Evolutionary conservation across 306 rosid species (phyloP).

Genomic region (Malus asiatica): DNA sequence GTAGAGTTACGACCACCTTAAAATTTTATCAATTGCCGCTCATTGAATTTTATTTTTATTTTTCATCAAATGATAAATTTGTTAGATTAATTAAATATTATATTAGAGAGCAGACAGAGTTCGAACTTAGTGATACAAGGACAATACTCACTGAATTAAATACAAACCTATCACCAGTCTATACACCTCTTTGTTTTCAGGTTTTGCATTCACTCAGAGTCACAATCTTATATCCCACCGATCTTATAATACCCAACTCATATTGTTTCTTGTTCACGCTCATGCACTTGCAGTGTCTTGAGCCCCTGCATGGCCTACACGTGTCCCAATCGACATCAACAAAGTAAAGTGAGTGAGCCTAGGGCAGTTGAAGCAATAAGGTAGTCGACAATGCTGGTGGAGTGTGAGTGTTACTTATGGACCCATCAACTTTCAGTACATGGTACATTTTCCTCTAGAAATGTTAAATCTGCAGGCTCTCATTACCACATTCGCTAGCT

Average conservation of each 20-base stretch:
- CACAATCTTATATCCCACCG: not conserved
- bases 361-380: constrained; percentile 49
- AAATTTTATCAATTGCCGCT: too few relatives aligned
- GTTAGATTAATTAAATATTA: too few relatives aligned
- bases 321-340: constrained; percentile 25
- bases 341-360: constrained; percentile 18
- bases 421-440: not conserved
- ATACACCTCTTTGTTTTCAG: not conserved
- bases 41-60: too few relatives aligned
- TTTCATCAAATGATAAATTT: too few relatives aligned
- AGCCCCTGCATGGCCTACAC: constrained; percentile 8
- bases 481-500: not conserved
- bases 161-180: not conserved
- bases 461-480: constrained; percentile 10
- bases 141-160: too few relatives aligned
- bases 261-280: not conserved
- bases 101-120: too few relatives aligned
- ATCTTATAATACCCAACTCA: not conserved
- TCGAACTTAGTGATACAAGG: too few relatives aligned
- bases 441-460: constrained; percentile 18
- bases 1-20: too few relatives aligned
- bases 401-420: not conserved
- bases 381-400: constrained; percentile 16
- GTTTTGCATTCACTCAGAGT: not conserved
- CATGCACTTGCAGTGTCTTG: not conserved